phyloP scores from a whole-genome alignment of 495 filamentous ascomycete species.

The Cercophora samala region DNA sequence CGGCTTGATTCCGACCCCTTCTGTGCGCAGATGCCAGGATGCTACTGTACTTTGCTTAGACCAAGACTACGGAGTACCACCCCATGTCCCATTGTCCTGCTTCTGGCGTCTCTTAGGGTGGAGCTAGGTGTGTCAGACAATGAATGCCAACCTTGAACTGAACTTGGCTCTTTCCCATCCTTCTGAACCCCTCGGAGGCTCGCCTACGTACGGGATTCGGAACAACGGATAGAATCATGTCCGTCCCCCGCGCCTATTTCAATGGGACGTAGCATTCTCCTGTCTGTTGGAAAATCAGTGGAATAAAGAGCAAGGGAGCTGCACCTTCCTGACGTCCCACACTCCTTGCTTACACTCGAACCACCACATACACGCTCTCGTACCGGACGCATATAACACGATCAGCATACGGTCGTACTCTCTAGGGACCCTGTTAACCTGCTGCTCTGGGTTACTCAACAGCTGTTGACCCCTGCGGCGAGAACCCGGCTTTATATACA shows the following conservation, averaged over 20 bases:
- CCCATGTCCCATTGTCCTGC: no score
- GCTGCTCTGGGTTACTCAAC: conserved; percentile 11
- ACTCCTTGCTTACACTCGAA: background rate
- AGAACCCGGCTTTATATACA: background rate
- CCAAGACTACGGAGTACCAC: no score
- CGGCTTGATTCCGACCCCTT: conserved; percentile 9
- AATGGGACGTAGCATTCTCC: background rate
- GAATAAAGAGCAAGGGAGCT: background rate
- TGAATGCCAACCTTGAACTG: background rate
- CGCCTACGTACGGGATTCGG: conserved; percentile 3
- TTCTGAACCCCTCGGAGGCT: background rate
- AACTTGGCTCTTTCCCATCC: background rate
- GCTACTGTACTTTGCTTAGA: background rate
- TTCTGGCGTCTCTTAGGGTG: background rate
- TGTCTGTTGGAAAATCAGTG: background rate
- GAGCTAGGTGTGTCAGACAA: conserved; percentile 6
- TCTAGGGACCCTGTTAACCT: background rate
- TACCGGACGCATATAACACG: background rate
- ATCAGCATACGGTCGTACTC: conserved; percentile 10
- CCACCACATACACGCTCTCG: background rate
- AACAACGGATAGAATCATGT: background rate
- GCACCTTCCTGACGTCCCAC: background rate
- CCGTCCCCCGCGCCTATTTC: background rate
- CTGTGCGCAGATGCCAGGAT: background rate
- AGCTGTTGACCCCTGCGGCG: background rate